These are phyloP conservation scores for Beauveria sp. DNA, from an alignment of 2,329 filamentous ascomycete species.

Conservation along the genomic window DNA sequence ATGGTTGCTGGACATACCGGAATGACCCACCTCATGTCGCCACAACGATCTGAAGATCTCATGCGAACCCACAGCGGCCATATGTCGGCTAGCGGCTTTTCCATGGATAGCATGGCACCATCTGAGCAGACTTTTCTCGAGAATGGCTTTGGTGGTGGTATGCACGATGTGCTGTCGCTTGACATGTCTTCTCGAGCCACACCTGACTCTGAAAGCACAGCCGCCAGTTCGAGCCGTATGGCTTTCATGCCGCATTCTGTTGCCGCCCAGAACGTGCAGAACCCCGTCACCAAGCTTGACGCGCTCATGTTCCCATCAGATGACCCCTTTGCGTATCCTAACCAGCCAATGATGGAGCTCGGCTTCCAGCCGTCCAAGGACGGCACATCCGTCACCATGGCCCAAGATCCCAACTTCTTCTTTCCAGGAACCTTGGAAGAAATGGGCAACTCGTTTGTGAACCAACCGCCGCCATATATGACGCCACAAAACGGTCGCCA, in stretches of 20 bases:
- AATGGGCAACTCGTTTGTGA: conserved; percentile 66
- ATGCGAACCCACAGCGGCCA: conserved; percentile 23
- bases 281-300: conserved; percentile 59
- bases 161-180: conserved; percentile 38
- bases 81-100: conserved; percentile 21
- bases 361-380: conserved; percentile 32
- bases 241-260: conserved; percentile 26
- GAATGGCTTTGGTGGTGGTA: conserved; percentile 27
- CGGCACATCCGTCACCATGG: conserved; percentile 25
- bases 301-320: conserved; percentile 74
- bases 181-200: conserved; percentile 37
- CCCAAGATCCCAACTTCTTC: conserved; percentile 39
- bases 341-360: conserved; percentile 61
- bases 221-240: conserved; percentile 31
- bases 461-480: conserved; percentile 63
- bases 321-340: conserved; percentile 74
- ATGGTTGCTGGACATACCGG: conserved; percentile 27
- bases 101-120: conserved; percentile 27
- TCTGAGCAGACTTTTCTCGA: conserved; percentile 27
- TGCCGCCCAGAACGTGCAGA: conserved; percentile 25
- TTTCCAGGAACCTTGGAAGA: conserved; percentile 51
- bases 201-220: conserved; percentile 36
- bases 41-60: conserved; percentile 27
- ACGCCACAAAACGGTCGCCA: conserved; percentile 43
- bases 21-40: conserved; percentile 25